Conservation (phyloP, 73 alveolate species). For the Urostyla sp. region DNA sequence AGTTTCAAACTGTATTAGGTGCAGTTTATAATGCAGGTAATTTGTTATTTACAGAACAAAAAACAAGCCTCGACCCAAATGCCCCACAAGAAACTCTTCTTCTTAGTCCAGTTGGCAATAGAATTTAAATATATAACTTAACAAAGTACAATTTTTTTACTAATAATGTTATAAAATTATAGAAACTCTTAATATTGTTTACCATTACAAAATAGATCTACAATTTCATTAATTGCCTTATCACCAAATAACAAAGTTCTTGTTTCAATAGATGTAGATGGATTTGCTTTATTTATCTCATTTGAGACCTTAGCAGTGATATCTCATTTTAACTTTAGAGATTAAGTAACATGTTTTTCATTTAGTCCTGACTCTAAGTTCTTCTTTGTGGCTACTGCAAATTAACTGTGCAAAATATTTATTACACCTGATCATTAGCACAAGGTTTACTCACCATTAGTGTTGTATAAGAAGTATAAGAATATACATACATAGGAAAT, state of each 20-base stretch:
- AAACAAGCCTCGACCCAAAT: not conserved
- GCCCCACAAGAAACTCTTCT: constrained; percentile 37
- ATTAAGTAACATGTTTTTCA: constrained; percentile 76
- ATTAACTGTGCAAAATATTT: constrained; percentile 76
- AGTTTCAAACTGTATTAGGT: constrained; percentile 62
- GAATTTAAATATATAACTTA: constrained; percentile 49
- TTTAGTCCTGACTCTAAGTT: constrained; percentile 87
- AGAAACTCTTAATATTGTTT: constrained; percentile 56
- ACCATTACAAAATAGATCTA: constrained; percentile 78
- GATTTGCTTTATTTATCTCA: constrained; percentile 83
- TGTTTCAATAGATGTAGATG: constrained; percentile 83
- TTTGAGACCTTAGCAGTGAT: constrained; percentile 77
- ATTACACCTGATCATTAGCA: constrained; percentile 78
- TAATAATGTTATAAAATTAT: not conserved
- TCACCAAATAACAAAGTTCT: constrained; percentile 84
- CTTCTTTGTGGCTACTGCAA: constrained; percentile 78
- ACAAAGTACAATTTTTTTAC: constrained; percentile 22
- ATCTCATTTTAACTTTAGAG: constrained; percentile 85
- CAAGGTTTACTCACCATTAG: constrained; percentile 86
- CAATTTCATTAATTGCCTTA: constrained; percentile 77
- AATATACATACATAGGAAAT: constrained; percentile 88
- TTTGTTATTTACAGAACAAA: constrained; percentile 23
- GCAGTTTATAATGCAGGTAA: constrained; percentile 60
- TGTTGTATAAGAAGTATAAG: constrained; percentile 79
- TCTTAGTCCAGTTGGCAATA: constrained; percentile 70